Conservation (phyloP, 805 yeast species). For the Saturnispora saitoi region DNA sequence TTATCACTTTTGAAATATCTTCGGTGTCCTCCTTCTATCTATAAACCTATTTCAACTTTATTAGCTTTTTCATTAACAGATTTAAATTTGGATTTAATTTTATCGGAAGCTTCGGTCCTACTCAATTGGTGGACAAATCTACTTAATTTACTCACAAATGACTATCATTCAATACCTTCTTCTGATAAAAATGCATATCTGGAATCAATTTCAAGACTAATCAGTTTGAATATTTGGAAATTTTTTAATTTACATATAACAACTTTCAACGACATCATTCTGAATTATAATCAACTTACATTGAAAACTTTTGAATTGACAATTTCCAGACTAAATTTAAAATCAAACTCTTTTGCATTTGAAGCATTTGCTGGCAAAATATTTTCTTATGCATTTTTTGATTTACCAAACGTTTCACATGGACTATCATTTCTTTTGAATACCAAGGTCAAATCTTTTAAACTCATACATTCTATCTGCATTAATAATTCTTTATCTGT, state of each 20-base stretch:
- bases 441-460: slow-evolving; percentile 41
- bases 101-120: slow-evolving; percentile 15
- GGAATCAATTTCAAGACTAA: slow-evolving; percentile 45
- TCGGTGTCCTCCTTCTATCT: slow-evolving; percentile 18
- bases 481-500: slow-evolving; percentile 14
- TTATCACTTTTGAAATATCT: slow-evolving; percentile 39
- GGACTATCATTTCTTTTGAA: slow-evolving; percentile 50
- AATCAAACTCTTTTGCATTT: slow-evolving; percentile 45
- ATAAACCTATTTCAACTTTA: slow-evolving; percentile 6
- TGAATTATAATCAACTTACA: slow-evolving; percentile 30
- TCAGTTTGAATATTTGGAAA: slow-evolving; percentile 41
- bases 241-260: slow-evolving; percentile 9
- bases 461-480: slow-evolving; percentile 19
- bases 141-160: slow-evolving; percentile 24
- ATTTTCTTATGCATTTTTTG: slow-evolving; percentile 54
- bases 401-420: slow-evolving; percentile 45
- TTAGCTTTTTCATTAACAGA: slow-evolving; percentile 6
- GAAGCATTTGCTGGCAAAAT: slow-evolving; percentile 65
- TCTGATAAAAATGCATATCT: slow-evolving; percentile 44
- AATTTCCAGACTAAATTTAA: slow-evolving; percentile 37
- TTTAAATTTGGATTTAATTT: slow-evolving; percentile 8
- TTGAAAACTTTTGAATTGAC: slow-evolving; percentile 46
- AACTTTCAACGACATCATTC: slow-evolving; percentile 17
- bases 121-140: slow-evolving; percentile 50
- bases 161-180: slow-evolving; percentile 30